Evolutionary conservation across 495 filamentous ascomycete species (phyloP).

Genomic region (Cudoniella acicularis): DNA sequence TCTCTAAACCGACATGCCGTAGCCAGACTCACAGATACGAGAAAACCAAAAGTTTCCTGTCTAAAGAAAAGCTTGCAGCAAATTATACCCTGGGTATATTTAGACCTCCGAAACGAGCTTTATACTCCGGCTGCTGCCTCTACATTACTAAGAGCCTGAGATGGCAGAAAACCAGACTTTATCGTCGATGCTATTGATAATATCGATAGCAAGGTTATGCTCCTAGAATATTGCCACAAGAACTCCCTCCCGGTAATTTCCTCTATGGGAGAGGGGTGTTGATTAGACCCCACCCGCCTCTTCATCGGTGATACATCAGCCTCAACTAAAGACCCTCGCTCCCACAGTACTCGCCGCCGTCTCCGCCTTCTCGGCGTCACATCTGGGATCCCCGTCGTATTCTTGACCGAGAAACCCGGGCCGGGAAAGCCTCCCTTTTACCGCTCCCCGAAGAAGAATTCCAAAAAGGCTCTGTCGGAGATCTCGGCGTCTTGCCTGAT

Average conservation of each 20-base stretch:
- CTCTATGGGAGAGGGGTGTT: constrained; percentile 96
- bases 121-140: constrained; percentile 66
- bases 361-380: constrained; percentile 77
- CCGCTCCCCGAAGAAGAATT: constrained; percentile 89
- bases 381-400: constrained; percentile 85
- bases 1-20: constrained; percentile 93
- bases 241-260: constrained; percentile 77
- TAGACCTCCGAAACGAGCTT: constrained; percentile 83
- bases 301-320: constrained; percentile 88
- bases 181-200: constrained; percentile 98
- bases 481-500: constrained; percentile 83
- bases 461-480: constrained; percentile 76
- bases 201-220: constrained; percentile 90
- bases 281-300: constrained; percentile 88
- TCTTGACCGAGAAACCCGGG: constrained; percentile 86
- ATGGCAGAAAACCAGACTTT: constrained; percentile 66
- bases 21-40: constrained; percentile 89
- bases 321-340: constrained; percentile 86
- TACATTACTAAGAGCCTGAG: constrained; percentile 46
- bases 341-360: constrained; percentile 73
- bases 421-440: constrained; percentile 82
- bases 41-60: constrained; percentile 88
- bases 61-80: constrained; percentile 74
- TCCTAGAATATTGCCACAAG: constrained; percentile 82
- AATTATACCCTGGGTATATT: constrained; percentile 85